Percentiles rank a stretch among this genome's conserved stretches.
Conservation (phyloP, 768 basidiomycete genomes). For the Dioszegia aurantiaca region DNA sequence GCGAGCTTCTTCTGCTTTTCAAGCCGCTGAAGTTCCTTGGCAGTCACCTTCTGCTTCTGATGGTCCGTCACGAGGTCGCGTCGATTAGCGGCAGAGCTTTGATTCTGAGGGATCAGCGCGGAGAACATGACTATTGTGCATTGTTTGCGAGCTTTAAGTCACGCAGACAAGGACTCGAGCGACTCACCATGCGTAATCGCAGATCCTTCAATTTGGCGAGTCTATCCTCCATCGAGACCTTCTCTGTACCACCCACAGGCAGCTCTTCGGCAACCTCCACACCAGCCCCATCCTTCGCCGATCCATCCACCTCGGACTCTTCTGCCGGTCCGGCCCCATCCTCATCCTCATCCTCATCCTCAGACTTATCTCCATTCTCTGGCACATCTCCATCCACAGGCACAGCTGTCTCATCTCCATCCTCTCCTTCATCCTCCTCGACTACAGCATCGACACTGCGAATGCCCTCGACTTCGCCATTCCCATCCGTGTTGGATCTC, state of each 20-base stretch:
- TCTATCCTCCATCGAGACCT: slow-evolving; percentile 63
- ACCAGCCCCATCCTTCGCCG: slow-evolving; percentile 43
- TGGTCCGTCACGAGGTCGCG: slow-evolving; percentile 81
- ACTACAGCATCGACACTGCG: slow-evolving; percentile 2
- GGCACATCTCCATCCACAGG: no score
- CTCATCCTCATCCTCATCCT: no score
- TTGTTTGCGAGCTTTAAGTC: no score
- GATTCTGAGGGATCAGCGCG: slow-evolving; percentile 57
- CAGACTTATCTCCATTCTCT: no score
- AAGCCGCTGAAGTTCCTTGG: slow-evolving; percentile 74
- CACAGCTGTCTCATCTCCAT: no score
- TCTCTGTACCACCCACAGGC: slow-evolving; percentile 24
- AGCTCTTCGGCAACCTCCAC: slow-evolving; percentile 22
- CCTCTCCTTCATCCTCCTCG: neutral
- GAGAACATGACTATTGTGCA: no score
- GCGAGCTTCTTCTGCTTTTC: slow-evolving; percentile 89
- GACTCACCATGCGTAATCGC: slow-evolving; percentile 72
- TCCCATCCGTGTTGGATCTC: slow-evolving; percentile 6
- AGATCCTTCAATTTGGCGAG: slow-evolving; percentile 74
- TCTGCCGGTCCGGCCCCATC: slow-evolving; percentile 9
- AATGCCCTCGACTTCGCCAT: neutral
- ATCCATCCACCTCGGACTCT: slow-evolving; percentile 23
- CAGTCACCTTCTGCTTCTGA: slow-evolving; percentile 70
- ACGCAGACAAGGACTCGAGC: no score
- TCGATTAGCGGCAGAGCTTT: slow-evolving; percentile 77